Evolutionary conservation across 2,329 filamentous ascomycete genomes (phyloP).

Genomic region (Aspergillus sp.): DNA sequence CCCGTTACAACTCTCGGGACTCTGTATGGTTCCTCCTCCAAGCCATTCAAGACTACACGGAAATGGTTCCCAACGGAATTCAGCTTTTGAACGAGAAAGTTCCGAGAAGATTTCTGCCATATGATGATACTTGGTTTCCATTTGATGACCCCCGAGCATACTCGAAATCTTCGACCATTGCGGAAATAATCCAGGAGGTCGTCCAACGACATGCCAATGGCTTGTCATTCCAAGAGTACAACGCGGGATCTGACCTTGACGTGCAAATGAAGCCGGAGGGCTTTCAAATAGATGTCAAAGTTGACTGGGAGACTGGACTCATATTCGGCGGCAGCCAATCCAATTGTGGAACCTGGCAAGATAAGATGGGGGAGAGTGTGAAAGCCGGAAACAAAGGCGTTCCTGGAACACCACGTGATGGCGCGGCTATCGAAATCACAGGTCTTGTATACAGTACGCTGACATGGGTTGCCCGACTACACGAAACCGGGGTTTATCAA

Average conservation of each 20-base stretch:
- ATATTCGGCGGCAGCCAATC: conserved; percentile 90
- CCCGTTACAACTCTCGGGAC: conserved; percentile 92
- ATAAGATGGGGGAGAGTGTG: conserved; percentile 99
- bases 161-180: conserved; percentile 74
- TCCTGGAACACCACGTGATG: conserved; percentile 93
- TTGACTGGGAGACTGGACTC: conserved; percentile 87
- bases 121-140: conserved; percentile 92
- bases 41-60: conserved; percentile 87
- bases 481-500: conserved; percentile 64
- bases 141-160: conserved; percentile 79
- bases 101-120: conserved; percentile 81
- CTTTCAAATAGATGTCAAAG: conserved; percentile 85
- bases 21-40: conserved; percentile 98
- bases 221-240: conserved; percentile 89
- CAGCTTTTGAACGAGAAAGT: conserved; percentile 71
- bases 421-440: conserved; percentile 90
- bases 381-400: conserved; percentile 87
- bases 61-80: conserved; percentile 72
- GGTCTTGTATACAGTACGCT: conserved; percentile 89
- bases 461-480: conserved; percentile 68
- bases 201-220: conserved; percentile 87
- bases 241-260: conserved; percentile 83
- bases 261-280: conserved; percentile 89
- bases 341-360: conserved; percentile 99
- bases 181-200: conserved; percentile 88